Evolutionary conservation across 306 rosid species (phyloP), one percentile per base, ranked within the genome.

Genomic region (Oemleria cerasiformis): DNA sequence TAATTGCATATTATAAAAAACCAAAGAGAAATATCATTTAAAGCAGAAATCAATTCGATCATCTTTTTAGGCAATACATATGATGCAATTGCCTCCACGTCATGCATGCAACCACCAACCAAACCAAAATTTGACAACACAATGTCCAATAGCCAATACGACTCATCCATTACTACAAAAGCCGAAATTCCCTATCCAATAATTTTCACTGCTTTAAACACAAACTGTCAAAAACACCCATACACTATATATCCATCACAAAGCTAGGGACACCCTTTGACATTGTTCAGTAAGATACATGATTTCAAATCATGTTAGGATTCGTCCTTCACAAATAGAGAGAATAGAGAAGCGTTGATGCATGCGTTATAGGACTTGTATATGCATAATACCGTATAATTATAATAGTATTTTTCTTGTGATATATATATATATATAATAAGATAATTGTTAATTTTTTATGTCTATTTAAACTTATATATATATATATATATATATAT

Each of bases 51-150:
- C 72, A 80, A 70, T 75, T 25, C 57, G 47, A 3, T 39, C 16
- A 7, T 16, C 44, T 10, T 36, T 17, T 73, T 68, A 70, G 72
- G 72, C 71, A 73, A 61, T 73, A 65, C 66, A 64, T 63, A 81
- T 90, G 86, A 80, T 80, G 70, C 72, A 80, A 76, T 85, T 86
- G 81, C 84, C 81, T 80, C 90, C 90, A 85, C 92, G 84, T 85
- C 90, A 85, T 82, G 89, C 86, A 84, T 70, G 23, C 36, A 55
- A 20, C 73, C 48, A 68, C 16, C 36, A 55, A 20, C 73, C 48
- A 68, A 20, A 41, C 13, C 74, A 82, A 71, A 62, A 70, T 66
- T 56, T 66, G 83, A 82, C 74, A 78, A 84, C 82, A 75, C 80
- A 76, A 39, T 61, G 44, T 56, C 63, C 70, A 78, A 62, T 74